These are phyloP conservation scores for Botrytis pseudocinerea DNA, from an alignment of 2,329 filamentous ascomycete genomes.

Conservation along the genomic window DNA sequence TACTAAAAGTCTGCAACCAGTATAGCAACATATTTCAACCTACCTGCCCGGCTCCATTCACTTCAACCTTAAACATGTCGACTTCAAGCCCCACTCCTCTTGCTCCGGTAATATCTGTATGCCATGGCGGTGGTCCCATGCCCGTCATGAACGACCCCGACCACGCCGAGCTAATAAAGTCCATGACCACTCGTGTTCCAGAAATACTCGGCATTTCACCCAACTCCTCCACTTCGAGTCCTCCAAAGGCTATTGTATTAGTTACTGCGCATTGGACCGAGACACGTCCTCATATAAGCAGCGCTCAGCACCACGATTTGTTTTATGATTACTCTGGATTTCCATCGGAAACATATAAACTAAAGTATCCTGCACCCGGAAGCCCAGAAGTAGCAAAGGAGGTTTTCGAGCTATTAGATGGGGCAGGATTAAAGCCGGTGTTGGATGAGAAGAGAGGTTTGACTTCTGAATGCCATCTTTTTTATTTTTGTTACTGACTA, in stretches of 20 bases:
- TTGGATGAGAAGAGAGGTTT: constrained; percentile 34
- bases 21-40: constrained; percentile 18
- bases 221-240: constrained; percentile 42
- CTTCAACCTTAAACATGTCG: constrained; percentile 11
- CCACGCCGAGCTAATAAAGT: constrained; percentile 53
- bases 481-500: background rate
- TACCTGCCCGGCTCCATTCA: background rate
- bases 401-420: constrained; percentile 48
- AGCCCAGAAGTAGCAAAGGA: constrained; percentile 54
- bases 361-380: constrained; percentile 59
- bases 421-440: constrained; percentile 44
- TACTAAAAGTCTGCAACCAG: constrained; percentile 15
- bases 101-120: constrained; percentile 32
- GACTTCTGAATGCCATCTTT: background rate
- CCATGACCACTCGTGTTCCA: constrained; percentile 55
- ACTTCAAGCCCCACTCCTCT: background rate
- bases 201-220: constrained; percentile 56
- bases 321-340: constrained; percentile 63
- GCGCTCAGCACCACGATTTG: constrained; percentile 49
- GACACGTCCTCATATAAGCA: constrained; percentile 56
- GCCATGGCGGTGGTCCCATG: constrained; percentile 50
- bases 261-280: constrained; percentile 76
- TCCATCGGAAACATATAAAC: constrained; percentile 54
- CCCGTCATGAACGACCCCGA: constrained; percentile 57
- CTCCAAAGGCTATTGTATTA: constrained; percentile 69